These are phyloP conservation scores for Lyophyllum atratum DNA, from an alignment of 768 basidiomycete species.

Conservation along the genomic window DNA sequence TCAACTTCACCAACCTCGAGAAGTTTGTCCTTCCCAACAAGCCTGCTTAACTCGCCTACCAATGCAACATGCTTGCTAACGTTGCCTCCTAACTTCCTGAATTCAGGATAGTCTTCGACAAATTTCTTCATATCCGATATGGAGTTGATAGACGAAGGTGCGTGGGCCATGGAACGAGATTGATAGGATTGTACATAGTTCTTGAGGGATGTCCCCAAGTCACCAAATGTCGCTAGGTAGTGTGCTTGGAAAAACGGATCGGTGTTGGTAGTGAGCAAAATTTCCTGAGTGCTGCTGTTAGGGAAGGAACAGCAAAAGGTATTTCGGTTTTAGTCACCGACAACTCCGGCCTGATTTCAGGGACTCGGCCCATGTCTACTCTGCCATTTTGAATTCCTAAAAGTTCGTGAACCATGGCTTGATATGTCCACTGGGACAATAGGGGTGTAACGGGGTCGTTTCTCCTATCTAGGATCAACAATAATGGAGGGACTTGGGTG, in stretches of 20 bases:
- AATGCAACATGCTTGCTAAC: slow-evolving; percentile 98
- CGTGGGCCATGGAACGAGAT: slow-evolving; percentile 73
- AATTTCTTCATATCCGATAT: slow-evolving; percentile 97
- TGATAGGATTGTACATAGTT: slow-evolving; percentile 95
- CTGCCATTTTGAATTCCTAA: slow-evolving; percentile 93
- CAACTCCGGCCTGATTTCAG: slow-evolving; percentile 85
- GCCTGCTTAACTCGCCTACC: slow-evolving; percentile 91
- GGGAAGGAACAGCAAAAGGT: slow-evolving; percentile 5
- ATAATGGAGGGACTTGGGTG: slow-evolving; percentile 84
- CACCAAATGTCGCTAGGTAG: slow-evolving; percentile 92
- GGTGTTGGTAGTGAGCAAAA: slow-evolving; percentile 86
- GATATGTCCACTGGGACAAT: slow-evolving; percentile 98
- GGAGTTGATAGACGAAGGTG: slow-evolving; percentile 84
- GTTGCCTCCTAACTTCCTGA: slow-evolving; percentile 93
- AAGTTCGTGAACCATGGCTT: slow-evolving; percentile 98
- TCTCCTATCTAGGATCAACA: slow-evolving; percentile 91
- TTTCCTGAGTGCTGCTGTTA: slow-evolving; percentile 59
- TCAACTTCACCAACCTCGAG: slow-evolving; percentile 93
- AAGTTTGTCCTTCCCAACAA: slow-evolving; percentile 84
- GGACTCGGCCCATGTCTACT: slow-evolving; percentile 81
- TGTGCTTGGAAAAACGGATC: slow-evolving; percentile 95
- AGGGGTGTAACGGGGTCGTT: slow-evolving; percentile 98
- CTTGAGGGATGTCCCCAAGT: slow-evolving; percentile 89
- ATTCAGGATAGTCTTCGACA: slow-evolving; percentile 98
- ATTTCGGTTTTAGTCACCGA: slow-evolving; percentile 49